Percentiles rank a stretch among this genome's conserved stretches.
Evolutionary conservation across 176 grass and related monocot species (phyloP).

Genomic region (Zea luxurians): DNA sequence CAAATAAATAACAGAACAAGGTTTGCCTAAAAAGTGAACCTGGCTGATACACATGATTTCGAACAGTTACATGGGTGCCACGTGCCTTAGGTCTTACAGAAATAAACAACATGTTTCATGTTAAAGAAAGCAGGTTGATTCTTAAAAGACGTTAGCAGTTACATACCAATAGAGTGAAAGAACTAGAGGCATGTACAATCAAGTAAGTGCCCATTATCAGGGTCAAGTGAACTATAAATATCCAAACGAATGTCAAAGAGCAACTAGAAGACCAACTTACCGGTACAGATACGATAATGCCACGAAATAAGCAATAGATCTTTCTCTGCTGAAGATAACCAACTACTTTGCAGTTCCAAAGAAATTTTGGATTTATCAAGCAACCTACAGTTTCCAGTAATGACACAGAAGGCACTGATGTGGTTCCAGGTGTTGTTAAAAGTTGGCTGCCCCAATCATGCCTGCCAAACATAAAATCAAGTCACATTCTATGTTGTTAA

Average conservation of each 20-base stretch:
- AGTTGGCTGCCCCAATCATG: slow-evolving; percentile 57
- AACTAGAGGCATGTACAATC: slow-evolving; percentile 13
- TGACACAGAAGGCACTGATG: slow-evolving; percentile 49
- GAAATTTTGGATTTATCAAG: slow-evolving; percentile 79
- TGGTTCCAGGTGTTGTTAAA: slow-evolving; percentile 54
- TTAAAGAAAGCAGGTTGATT: background rate
- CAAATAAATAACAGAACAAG: slow-evolving; percentile 8
- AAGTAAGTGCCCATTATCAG: slow-evolving; percentile 9
- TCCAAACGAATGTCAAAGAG: background rate
- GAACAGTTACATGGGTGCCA: background rate
- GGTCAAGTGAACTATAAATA: slow-evolving; percentile 13
- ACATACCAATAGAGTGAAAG: background rate
- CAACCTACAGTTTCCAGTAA: slow-evolving; percentile 74
- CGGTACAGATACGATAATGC: slow-evolving; percentile 59
- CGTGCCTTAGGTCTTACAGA: background rate
- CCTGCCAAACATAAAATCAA: slow-evolving; percentile 50
- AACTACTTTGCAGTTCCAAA: slow-evolving; percentile 68
- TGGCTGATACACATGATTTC: background rate
- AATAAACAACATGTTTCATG: background rate
- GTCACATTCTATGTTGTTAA: slow-evolving; percentile 14
- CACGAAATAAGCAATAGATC: slow-evolving; percentile 73
- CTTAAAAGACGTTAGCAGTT: slow-evolving; percentile 3
- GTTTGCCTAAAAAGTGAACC: slow-evolving; percentile 1
- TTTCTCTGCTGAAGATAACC: slow-evolving; percentile 66
- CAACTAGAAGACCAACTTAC: slow-evolving; percentile 55